These are phyloP conservation scores for Phytopythium kandeliae DNA, from an alignment of 352 stramenopile genomes.

Conservation along the genomic window DNA sequence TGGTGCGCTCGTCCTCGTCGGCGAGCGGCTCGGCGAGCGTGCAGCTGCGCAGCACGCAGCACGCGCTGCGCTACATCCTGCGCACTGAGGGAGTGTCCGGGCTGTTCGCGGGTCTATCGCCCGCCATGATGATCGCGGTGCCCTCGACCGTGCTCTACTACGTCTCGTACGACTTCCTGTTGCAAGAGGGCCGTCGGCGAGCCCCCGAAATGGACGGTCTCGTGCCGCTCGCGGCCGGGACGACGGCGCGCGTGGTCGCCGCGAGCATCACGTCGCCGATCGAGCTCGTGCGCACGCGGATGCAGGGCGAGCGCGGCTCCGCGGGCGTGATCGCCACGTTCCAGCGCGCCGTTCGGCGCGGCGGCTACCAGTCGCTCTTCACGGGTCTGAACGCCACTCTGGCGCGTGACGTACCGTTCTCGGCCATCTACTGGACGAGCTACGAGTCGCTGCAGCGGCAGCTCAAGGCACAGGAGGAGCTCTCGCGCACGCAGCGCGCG, in stretches of 20 bases:
- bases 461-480: constrained; percentile 10
- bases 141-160: constrained; percentile 96
- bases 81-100: constrained; percentile 63
- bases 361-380: constrained; percentile 80
- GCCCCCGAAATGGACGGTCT: constrained; percentile 29
- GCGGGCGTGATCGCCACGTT: constrained; percentile 40
- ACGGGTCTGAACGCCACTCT: constrained; percentile 88
- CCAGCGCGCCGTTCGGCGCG: constrained; percentile 39
- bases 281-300: constrained; percentile 85
- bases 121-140: constrained; percentile 91
- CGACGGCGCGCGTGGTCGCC: constrained; percentile 57
- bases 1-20: constrained; percentile 1
- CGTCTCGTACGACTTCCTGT: constrained; percentile 89
- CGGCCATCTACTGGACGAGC: constrained; percentile 92
- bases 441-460: constrained; percentile 78
- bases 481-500: constrained; percentile 59
- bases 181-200: constrained; percentile 35
- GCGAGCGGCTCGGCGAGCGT: constrained; percentile 8
- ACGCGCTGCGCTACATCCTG: constrained; percentile 78
- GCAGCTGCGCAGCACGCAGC: constrained; percentile 44
- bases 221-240: constrained; percentile 64
- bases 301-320: constrained; percentile 45
- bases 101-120: constrained; percentile 87
- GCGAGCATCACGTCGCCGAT: constrained; percentile 83
- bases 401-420: constrained; percentile 94